Evolutionary conservation across 2,329 filamentous ascomycete species (phyloP), one percentile per base, ranked within the genome.

Genomic region (Thelonectria olida): DNA sequence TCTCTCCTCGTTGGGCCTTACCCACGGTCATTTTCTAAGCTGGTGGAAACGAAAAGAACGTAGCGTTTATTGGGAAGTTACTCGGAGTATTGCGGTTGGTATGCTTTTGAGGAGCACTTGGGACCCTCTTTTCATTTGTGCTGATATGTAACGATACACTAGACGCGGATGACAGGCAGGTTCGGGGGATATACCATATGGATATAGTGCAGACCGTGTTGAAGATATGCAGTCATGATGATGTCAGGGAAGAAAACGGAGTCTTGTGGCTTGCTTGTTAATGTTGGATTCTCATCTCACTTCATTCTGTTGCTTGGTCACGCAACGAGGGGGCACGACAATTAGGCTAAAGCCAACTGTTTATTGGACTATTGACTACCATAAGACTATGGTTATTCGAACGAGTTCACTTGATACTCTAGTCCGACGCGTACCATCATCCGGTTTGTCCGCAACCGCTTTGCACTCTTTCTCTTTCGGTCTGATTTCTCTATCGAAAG

Each of bases 331-430:
- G 20, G 7, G 34, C n/a, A 49, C 20, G 23, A 22, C 10, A 9
- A 42, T 39, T 19, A 20, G n/a, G 17, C n/a, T 47, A 22, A 48
- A 58, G 65, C 55, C 63, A 64, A 69, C 55, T 61, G 54, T 59
- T 65, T 60, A 56, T 65, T 64, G 62, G 54, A 52, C 56, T 44
- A 47, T 22, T 61, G 57, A 56, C 58, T 54, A 49, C 54, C 52
- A 53, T 59, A 56, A 39, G 58, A 64, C 58, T 53, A 49, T 62
- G 63, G 63, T 57, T 63, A 42, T 36, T 52, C 54, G 45, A 62
- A 68, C 65, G 70, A 73, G 72, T 58, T 75, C 74, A 75, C 74
- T 75, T 75, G 74, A 75, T 71, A 63, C 70, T 74, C 72, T 70
- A 67, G 65, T 70, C 63, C 62, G 67, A 63, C 44, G 62, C 45